Conservation (phyloP, 495 filamentous ascomycete species). For the Aspergillus carlsbadensis region DNA sequence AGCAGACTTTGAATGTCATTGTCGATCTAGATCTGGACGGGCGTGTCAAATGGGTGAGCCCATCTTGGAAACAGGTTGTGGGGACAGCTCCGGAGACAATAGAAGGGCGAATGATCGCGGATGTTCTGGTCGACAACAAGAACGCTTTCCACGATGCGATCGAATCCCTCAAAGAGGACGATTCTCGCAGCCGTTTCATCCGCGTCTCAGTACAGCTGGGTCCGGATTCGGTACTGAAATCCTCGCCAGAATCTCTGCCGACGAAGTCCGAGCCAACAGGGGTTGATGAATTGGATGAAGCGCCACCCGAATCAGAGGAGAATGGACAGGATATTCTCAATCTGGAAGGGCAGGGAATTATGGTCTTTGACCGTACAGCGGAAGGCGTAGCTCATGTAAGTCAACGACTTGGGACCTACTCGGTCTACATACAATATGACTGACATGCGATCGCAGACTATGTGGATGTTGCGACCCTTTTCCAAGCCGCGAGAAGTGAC, state of each 20-base stretch:
- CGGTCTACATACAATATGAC: not conserved
- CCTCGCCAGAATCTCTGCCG: conserved; percentile 48
- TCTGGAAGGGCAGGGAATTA: conserved; percentile 94
- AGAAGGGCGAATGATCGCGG: conserved; percentile 72
- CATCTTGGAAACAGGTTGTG: conserved; percentile 93
- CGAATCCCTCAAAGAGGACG: conserved; percentile 87
- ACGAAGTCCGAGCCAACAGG: conserved; percentile 18
- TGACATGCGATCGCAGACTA: conserved; percentile 59
- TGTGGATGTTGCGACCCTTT: conserved; percentile 99
- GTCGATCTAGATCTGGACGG: conserved; percentile 88
- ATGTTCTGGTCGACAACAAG: conserved; percentile 76
- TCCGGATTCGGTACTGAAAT: conserved; percentile 61
- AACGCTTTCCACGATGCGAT: conserved; percentile 76
- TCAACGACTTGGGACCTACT: not conserved
- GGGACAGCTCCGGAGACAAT: conserved; percentile 74
- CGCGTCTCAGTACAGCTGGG: conserved; percentile 80
- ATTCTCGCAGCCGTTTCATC: conserved; percentile 87
- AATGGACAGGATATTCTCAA: conserved; percentile 60
- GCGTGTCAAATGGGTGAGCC: conserved; percentile 89
- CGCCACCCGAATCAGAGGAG: conserved; percentile 39
- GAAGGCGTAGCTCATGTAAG: conserved; percentile 80
- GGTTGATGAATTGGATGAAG: conserved; percentile 31
- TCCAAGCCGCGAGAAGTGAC: conserved; percentile 85
- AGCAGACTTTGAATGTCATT: conserved; percentile 94
- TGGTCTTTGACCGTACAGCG: conserved; percentile 89